These are phyloP conservation scores for Chaetomium sp. DNA, from an alignment of 2,329 filamentous ascomycete genomes.

Conservation along the genomic window DNA sequence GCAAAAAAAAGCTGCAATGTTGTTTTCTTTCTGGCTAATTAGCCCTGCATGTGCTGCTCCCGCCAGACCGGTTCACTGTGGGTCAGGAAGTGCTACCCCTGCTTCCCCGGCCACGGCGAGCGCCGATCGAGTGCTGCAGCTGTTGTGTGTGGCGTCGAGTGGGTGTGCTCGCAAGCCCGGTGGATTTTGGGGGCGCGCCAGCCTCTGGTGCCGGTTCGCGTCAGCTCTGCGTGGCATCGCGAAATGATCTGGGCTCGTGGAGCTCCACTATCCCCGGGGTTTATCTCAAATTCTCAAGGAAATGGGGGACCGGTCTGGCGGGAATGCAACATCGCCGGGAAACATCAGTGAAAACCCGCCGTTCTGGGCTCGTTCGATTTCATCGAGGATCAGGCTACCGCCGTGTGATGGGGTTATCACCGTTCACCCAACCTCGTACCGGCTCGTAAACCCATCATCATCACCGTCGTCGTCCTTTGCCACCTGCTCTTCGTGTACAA, in stretches of 20 bases:
- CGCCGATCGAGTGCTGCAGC: too few species aligned
- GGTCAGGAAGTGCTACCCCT: neutral
- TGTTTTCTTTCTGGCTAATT: constrained; percentile 4
- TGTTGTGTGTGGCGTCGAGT: too few species aligned
- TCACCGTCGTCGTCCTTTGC: neutral
- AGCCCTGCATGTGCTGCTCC: neutral
- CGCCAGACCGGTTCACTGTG: constrained; percentile 3
- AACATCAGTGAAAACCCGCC: neutral
- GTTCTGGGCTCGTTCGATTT: neutral
- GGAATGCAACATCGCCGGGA: neutral
- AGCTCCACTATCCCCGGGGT: too few species aligned
- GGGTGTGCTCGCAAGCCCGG: too few species aligned
- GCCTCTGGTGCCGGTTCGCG: neutral
- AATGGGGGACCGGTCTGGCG: neutral
- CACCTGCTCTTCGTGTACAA: constrained; percentile 9
- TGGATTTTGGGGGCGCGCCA: too few species aligned
- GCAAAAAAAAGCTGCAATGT: neutral
- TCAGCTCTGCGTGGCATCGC: constrained; percentile 1
- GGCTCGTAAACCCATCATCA: neutral
- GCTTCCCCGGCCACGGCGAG: neutral
- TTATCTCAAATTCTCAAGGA: neutral
- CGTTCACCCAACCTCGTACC: neutral
- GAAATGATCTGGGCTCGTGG: neutral
- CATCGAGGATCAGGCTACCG: neutral
- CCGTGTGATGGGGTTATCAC: neutral